Conservation (phyloP, 495 filamentous ascomycete genomes). For the Penicillium argentinense region DNA sequence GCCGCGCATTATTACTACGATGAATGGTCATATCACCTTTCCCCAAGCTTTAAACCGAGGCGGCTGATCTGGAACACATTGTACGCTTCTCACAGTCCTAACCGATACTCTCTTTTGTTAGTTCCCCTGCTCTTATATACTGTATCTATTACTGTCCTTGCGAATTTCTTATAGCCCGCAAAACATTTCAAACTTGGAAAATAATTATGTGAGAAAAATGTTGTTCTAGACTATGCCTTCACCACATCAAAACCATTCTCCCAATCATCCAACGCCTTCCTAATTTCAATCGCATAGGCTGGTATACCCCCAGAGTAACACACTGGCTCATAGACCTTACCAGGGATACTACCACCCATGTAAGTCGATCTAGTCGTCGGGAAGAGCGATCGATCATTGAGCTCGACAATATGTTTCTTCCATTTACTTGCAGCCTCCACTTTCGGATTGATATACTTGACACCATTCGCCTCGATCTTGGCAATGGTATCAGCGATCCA, state of each 20-base stretch:
- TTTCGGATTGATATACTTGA: conserved; percentile 45
- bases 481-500: conserved; percentile 48
- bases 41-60: too few relatives aligned
- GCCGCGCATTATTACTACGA: too few relatives aligned
- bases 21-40: too few relatives aligned
- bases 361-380: conserved; percentile 47
- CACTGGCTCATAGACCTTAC: conserved; percentile 47
- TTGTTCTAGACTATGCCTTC: too few relatives aligned
- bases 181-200: too few relatives aligned
- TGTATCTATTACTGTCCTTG: too few relatives aligned
- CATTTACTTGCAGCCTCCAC: conserved; percentile 47
- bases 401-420: conserved; percentile 39
- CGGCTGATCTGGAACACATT: too few relatives aligned
- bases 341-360: conserved; percentile 52
- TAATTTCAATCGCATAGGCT: conserved; percentile 37
- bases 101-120: too few relatives aligned
- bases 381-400: conserved; percentile 49
- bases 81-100: too few relatives aligned
- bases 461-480: conserved; percentile 39
- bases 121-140: too few relatives aligned
- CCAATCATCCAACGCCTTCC: neutral
- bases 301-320: conserved; percentile 43
- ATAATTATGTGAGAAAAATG: too few relatives aligned
- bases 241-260: neutral
- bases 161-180: too few relatives aligned